Base-by-base conservation (phyloP, 768 basidiomycete species). In the Russula olivacea region DNA sequence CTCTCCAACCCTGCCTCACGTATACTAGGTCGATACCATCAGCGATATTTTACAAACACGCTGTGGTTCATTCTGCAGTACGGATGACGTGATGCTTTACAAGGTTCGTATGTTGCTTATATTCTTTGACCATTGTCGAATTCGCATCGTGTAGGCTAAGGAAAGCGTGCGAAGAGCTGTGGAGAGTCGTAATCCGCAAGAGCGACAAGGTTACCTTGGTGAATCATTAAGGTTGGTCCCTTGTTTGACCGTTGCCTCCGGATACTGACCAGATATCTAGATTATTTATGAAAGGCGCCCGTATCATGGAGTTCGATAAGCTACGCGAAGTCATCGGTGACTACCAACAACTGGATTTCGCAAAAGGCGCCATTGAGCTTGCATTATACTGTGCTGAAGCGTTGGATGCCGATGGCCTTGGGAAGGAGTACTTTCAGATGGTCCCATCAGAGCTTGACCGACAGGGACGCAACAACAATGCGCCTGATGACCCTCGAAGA, bases 81-180 rank as follows among this genome's bases (percentile, higher is more conserved):
- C 95, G 2, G 97, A 98, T 71, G 97, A 99, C 75, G 97, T 99
- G 49, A 91, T 97, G 82, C 75, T 97, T 32, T 98, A 98, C 78
- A 99, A 99, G 80, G 93, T 86, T 68, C 61, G 76, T 65, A 53
- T 65, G 23, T 25, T 6, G 4, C 21, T 7, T 17, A 40, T 15
- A n/a, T 47, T 10, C 25, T 14, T 21, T 23, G 43, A 7, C 49
- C 57, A 28, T 32, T 51, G 17, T n/a, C 34, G 23, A 63, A 4
- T 41, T 10, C 11, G 11, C 45, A 28, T 47, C 14, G 38, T 36
- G 3, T 56, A 95, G 92, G 96, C 96, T 2, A 88, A 91, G 71
- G 97, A 99, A 76, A 93, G 90, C 68, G 80, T 97, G 40, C 88
- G 93, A 11, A 91, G 90, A 71, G 93, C 97, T 34, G 85, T 89